phyloP scores from a whole-genome alignment of 1,284 basidiomycete species.

The Cutaneotrichosporon curvatum region DNA sequence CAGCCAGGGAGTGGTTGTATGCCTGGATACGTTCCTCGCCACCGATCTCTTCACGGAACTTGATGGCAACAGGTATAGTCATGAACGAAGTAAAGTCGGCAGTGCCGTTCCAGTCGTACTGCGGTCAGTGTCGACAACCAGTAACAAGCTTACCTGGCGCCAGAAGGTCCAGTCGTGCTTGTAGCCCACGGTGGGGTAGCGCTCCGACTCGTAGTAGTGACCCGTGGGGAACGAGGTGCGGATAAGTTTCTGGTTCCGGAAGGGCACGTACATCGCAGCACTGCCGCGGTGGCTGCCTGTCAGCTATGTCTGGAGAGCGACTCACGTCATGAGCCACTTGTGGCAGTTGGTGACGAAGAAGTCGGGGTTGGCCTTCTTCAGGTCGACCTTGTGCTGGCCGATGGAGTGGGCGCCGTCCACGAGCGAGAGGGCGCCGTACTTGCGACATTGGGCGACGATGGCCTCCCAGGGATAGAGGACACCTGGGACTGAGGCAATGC shows the following conservation, averaged over 20 bases:
- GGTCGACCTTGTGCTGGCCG: conserved; percentile 54
- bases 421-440: conserved; percentile 61
- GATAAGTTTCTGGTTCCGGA: conserved; percentile 69
- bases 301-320: background rate
- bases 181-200: conserved; percentile 31
- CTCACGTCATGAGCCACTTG: conserved; percentile 61
- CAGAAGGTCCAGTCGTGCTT: conserved; percentile 50
- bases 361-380: conserved; percentile 59
- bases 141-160: conserved; percentile 21
- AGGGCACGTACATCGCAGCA: conserved; percentile 69
- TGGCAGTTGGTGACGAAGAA: conserved; percentile 81
- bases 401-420: conserved; percentile 81
- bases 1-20: conserved; percentile 68
- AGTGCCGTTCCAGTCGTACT: conserved; percentile 36
- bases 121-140: conserved; percentile 48
- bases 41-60: conserved; percentile 72
- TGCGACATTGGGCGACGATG: conserved; percentile 61
- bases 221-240: conserved; percentile 69
- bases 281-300: conserved; percentile 58
- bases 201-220: conserved; percentile 52
- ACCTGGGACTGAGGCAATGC: conserved; percentile 62
- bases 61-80: conserved; percentile 53
- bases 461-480: conserved; percentile 70
- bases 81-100: conserved; percentile 29
- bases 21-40: conserved; percentile 71